Evolutionary conservation across 371 early-diverging fungal genomes (phyloP).

Genomic region (Mucor circinelloides): DNA sequence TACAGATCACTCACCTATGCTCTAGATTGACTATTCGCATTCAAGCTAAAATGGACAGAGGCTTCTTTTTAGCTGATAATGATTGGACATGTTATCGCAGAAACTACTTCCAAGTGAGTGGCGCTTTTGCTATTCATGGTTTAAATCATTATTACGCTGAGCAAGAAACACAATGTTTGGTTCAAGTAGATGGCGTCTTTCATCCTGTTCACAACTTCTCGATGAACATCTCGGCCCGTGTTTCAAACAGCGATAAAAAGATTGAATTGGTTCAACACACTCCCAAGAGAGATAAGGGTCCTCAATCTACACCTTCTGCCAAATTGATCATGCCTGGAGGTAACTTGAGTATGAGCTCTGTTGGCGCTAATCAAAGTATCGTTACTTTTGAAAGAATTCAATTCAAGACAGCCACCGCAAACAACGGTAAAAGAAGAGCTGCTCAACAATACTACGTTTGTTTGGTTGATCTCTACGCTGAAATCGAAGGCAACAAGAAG

Average conservation of each 20-base stretch:
- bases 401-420: slow-evolving; percentile 94
- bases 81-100: slow-evolving; percentile 96
- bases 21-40: slow-evolving; percentile 46
- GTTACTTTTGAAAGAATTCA: slow-evolving; percentile 92
- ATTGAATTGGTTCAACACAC: slow-evolving; percentile 93
- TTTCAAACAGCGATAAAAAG: slow-evolving; percentile 70
- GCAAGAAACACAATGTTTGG: slow-evolving; percentile 63
- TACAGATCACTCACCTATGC: no score
- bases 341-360: slow-evolving; percentile 52
- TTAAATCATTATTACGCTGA: slow-evolving; percentile 43
- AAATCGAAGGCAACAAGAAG: slow-evolving; percentile 53
- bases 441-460: slow-evolving; percentile 92
- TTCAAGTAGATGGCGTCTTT: slow-evolving; percentile 53
- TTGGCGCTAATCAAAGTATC: slow-evolving; percentile 59
- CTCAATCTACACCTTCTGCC: slow-evolving; percentile 74
- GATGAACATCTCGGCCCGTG: slow-evolving; percentile 75
- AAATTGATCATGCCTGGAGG: slow-evolving; percentile 67
- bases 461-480: slow-evolving; percentile 70
- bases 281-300: slow-evolving; percentile 93
- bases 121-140: slow-evolving; percentile 69
- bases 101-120: slow-evolving; percentile 92
- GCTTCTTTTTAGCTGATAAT: slow-evolving; percentile 79
- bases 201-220: slow-evolving; percentile 63
- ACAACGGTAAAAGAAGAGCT: slow-evolving; percentile 87
- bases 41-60: slow-evolving; percentile 74